Base-by-base conservation (phyloP, 2,329 filamentous ascomycete genomes). In the Paracoccidioides lutzii region DNA sequence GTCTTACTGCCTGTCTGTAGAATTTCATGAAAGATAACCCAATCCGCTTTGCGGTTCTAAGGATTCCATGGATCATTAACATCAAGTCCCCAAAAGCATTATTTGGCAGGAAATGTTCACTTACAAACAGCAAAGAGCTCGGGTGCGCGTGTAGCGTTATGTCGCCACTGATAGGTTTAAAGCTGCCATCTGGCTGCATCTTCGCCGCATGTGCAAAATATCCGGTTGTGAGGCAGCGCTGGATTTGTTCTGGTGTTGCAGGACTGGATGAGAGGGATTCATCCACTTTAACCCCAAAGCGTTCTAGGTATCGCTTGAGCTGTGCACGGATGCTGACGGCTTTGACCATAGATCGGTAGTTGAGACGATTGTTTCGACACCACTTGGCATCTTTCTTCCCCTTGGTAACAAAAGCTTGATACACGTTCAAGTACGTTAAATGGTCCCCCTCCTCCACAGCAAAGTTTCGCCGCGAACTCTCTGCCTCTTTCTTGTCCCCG, bases 381-480 rank as follows among this genome's bases (percentile, higher is more conserved):
- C 94, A 98, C 60, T 84, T 83, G 1, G 85, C 74, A 59, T 94
- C 88, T 66, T 91, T 93, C 63, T 83, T 85, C 2, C 90, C 90
- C 58, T 83, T 87, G 1, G 84, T 88, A 52, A 91, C 76, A 65
- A 97, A 97, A 0, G 88, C 82, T 66, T 90, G 85, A 66, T 93
- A 97, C n/a, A 90, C 87, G 64, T 98, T 97, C 43, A 96, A 78
- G 9, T 96, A 79, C 0, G 90, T 96, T 30, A 97, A 73, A 64
- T 97, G 91, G 64, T 98, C 93, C 0, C 93, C 93, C 73, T 97
- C 90, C 59, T 94, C 88, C 5, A 85, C 90, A 0, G 91, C 88
- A 65, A 97, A 97, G 64, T 86, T 88, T 50, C 88, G 80, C 49
- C 87, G 79, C 33, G 84, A 81, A 22, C 79, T 83, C 66, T 95